These are phyloP conservation scores for Biscutella laevigata DNA, from an alignment of 441 rosid genomes.

Conservation along the genomic window DNA sequence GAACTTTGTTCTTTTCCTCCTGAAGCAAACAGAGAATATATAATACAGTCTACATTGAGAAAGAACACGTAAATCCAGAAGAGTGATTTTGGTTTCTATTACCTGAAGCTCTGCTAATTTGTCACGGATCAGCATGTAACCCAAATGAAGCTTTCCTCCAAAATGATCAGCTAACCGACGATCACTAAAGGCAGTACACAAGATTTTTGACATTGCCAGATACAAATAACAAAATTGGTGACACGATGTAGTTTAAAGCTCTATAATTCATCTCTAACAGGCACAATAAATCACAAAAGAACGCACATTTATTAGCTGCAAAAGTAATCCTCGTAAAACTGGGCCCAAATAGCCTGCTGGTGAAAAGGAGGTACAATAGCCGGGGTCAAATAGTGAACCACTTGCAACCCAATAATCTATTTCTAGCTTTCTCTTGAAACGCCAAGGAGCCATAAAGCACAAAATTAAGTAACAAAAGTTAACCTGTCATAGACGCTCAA, in stretches of 20 bases:
- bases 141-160: slow-evolving; percentile 98
- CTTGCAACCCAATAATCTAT: slow-evolving; percentile 65
- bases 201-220: slow-evolving; percentile 22
- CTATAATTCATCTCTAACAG: slow-evolving; percentile 40
- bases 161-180: slow-evolving; percentile 99
- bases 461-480: slow-evolving; percentile 20
- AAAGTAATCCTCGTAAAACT: slow-evolving; percentile 99
- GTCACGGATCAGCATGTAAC: slow-evolving; percentile 95
- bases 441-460: slow-evolving; percentile 8
- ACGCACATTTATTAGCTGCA: slow-evolving; percentile 99
- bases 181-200: slow-evolving; percentile 58
- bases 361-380: slow-evolving; percentile 85
- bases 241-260: slow-evolving; percentile 23
- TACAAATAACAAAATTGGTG: slow-evolving; percentile 19
- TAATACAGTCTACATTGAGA: slow-evolving; percentile 18
- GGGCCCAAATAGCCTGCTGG: slow-evolving; percentile 99
- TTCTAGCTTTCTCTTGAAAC: slow-evolving; percentile 41
- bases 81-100: background rate
- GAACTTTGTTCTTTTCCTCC: slow-evolving; percentile 82
- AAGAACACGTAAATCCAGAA: background rate
- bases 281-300: slow-evolving; percentile 58
- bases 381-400: slow-evolving; percentile 82
- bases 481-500: slow-evolving; percentile 99
- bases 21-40: slow-evolving; percentile 33
- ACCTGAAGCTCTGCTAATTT: slow-evolving; percentile 91